Conservation (phyloP, 2,329 filamentous ascomycete genomes). For the Pyrenophora seminiperda region DNA sequence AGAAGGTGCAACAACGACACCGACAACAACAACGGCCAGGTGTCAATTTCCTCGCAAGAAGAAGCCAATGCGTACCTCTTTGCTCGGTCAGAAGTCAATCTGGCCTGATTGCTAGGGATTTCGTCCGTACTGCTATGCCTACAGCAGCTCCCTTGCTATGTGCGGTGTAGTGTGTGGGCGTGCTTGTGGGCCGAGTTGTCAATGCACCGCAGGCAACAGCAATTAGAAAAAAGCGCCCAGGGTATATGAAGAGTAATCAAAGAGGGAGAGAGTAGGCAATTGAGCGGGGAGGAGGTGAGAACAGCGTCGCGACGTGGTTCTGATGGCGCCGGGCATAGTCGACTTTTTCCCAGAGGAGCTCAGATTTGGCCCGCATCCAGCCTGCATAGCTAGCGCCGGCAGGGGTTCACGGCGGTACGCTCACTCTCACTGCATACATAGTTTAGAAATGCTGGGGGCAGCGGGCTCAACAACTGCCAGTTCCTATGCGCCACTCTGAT, state of each 20-base stretch:
- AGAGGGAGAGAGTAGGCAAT: constrained; percentile 24
- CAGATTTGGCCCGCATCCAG: constrained; percentile 11
- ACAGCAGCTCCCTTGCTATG: constrained; percentile 43
- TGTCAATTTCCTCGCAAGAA: constrained; percentile 21
- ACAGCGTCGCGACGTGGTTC: constrained; percentile 29
- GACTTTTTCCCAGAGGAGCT: constrained; percentile 36
- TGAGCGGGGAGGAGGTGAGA: constrained; percentile 25
- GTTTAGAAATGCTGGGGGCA: constrained; percentile 12
- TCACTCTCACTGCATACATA: constrained; percentile 7
- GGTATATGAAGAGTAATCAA: constrained; percentile 20
- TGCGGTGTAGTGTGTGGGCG: constrained; percentile 20
- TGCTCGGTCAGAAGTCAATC: constrained; percentile 45
- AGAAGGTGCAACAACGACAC: constrained; percentile 13
- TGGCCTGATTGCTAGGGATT: constrained; percentile 39
- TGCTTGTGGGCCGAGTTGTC: constrained; percentile 16
- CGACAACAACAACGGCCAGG: not conserved
- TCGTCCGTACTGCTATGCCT: constrained; percentile 35
- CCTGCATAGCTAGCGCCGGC: constrained; percentile 7
- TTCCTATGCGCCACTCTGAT: not conserved
- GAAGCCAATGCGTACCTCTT: constrained; percentile 27
- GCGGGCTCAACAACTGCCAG: constrained; percentile 11
- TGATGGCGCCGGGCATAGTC: constrained; percentile 21
- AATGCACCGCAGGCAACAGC: constrained; percentile 23
- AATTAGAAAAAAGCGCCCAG: constrained; percentile 5
- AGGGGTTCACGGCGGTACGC: constrained; percentile 23